Evolutionary conservation across 352 stramenopile genomes (phyloP), one percentile per base, ranked within the genome.

Genomic region (Thraustochytrium sp.): DNA sequence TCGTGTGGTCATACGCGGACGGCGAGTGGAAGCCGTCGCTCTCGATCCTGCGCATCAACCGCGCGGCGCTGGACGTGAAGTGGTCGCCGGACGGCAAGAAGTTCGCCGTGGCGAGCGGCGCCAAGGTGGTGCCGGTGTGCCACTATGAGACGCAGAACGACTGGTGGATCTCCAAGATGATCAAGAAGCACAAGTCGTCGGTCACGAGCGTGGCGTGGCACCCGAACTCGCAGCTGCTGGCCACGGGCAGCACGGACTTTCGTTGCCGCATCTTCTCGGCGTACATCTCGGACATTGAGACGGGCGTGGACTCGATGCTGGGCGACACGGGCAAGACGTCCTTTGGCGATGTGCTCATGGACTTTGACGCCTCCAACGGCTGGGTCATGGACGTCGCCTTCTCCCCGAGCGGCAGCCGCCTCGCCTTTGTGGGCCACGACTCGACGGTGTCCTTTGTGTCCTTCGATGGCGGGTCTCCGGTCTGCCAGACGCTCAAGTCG

Each of bases 91-190:
- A 97, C 85, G 94, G 94, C 40, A 91, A 91, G 23, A 97, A 97
- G 87, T 97, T 98, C 87, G 94, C 94, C 2, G 94, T 97, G 38
- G 93, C 90, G 31, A 96, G 91, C 74, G 92, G 93, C 42, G 89
- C 92, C 83, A 98, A 98, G 87, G 95, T 92, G 82, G 92, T 98
- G 31, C 94, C 94, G 0, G 92, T 98, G 55, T 97, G 93, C 85
- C 94, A 92, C 83, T 97, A 97, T 84, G 92, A 98, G 86, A 88
- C 88, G 42, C 85, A 88, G 5, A 93, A 96, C 85, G 94, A 98
- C 87, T 98, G 94, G 94, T 98, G 94, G 93, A 91, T 98, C 73
- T 93, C 89, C 83, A 97, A 97, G 89, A 95, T 97, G 86, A 96
- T 98, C 88, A 98, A 97, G 87, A 96, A 96, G 85, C 73, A 85